Conservation (phyloP, 495 filamentous ascomycete species). For the Neurospora cerealis region DNA sequence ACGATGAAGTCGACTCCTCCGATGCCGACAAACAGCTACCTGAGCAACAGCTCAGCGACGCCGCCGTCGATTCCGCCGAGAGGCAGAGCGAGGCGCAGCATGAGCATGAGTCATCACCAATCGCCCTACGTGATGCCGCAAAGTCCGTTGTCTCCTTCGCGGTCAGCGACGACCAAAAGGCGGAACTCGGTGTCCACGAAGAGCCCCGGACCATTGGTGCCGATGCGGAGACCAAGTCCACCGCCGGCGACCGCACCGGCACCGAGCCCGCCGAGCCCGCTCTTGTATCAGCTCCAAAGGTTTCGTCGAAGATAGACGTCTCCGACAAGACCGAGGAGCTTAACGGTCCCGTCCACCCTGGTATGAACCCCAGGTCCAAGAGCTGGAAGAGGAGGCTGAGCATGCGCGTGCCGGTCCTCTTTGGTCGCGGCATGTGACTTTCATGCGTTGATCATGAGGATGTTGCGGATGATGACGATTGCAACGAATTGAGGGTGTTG, state of each 20-base stretch:
- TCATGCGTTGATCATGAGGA: background rate
- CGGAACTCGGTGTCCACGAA: constrained; percentile 13
- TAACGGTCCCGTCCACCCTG: constrained; percentile 4
- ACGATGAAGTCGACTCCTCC: background rate
- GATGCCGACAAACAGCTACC: background rate
- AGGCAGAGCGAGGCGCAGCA: constrained; percentile 7
- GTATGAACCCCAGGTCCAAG: constrained; percentile 11
- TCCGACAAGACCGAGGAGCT: background rate
- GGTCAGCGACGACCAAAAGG: constrained; percentile 11
- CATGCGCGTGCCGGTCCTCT: constrained; percentile 19
- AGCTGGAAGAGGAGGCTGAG: constrained; percentile 20
- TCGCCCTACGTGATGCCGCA: constrained; percentile 12
- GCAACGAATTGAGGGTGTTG: background rate
- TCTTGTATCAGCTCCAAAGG: constrained; percentile 6
- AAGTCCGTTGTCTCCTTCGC: constrained; percentile 20
- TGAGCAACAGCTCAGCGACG: background rate
- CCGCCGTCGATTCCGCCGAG: constrained; percentile 3
- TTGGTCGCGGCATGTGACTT: constrained; percentile 24
- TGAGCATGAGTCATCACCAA: constrained; percentile 4
- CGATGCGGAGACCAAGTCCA: constrained; percentile 1
- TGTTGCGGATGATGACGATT: background rate
- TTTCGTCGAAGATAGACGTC: background rate
- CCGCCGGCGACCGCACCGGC: constrained; percentile 5
- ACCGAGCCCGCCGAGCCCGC: constrained; percentile 4
- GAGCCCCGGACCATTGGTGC: constrained; percentile 7